These are phyloP conservation scores for Sporisorium iseilematis-ciliati DNA, from an alignment of 1,284 basidiomycete species.

Conservation along the genomic window DNA sequence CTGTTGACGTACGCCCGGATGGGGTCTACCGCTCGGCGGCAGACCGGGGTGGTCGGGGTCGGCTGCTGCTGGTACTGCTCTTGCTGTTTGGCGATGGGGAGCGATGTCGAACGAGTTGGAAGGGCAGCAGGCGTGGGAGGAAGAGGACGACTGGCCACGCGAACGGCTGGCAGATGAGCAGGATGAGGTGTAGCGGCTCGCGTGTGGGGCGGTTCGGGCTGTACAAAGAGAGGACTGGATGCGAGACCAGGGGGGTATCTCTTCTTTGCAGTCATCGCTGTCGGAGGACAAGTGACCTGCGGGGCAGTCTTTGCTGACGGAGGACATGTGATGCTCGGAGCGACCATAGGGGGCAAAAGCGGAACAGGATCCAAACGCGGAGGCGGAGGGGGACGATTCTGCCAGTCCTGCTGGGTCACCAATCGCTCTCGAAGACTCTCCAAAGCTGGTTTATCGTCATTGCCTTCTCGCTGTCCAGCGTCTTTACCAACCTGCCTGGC, in stretches of 20 bases:
- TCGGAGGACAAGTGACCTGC: background rate
- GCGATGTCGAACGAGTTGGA: background rate
- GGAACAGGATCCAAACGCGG: slow-evolving; percentile 1
- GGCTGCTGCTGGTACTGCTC: background rate
- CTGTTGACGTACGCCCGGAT: background rate
- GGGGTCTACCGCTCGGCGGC: background rate
- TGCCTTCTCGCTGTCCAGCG: background rate
- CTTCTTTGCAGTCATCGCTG: slow-evolving; percentile 14
- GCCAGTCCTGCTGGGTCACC: background rate
- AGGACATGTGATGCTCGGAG: background rate
- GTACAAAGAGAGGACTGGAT: background rate
- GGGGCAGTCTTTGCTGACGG: slow-evolving; percentile 8
- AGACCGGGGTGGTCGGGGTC: background rate
- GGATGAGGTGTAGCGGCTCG: slow-evolving; percentile 16
- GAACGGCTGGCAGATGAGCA: background rate
- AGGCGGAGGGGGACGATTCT: slow-evolving; percentile 12
- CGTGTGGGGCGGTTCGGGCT: background rate
- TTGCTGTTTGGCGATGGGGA: background rate
- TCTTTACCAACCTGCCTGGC: background rate
- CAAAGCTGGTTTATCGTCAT: background rate
- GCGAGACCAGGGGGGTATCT: slow-evolving; percentile 8
- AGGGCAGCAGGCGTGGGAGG: slow-evolving; percentile 25
- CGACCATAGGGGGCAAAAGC: background rate
- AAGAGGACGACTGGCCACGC: slow-evolving; percentile 23
- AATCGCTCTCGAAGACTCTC: slow-evolving; percentile 24